Base-by-base conservation (phyloP, 2,329 filamentous ascomycete species). In the Pseudocercospora eumusae region DNA sequence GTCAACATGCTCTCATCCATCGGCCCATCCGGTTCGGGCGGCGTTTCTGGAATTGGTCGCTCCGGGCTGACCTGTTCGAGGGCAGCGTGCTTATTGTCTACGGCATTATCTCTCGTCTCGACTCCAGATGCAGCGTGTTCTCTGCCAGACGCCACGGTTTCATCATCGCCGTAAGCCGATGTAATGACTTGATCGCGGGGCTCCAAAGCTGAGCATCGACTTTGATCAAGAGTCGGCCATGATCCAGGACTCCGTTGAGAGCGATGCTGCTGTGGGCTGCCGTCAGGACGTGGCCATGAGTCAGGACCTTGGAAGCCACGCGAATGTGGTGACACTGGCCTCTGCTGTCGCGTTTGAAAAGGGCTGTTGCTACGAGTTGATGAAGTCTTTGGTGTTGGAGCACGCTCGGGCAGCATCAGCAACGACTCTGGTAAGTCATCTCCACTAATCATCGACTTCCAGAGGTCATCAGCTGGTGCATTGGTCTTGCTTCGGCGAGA, bases 1-100 rank as follows among this genome's bases (percentile, higher is more conserved):
- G 78, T 69, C 11, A 75, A 56, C 67, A 76, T 63, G n/a, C 71
- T 71, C n/a, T 70, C 64, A n/a, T 55, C 62, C 20, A 64, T 56
- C 15, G 31, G 21, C 21, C 52, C 60, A 45, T 60, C 13, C 13
- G 15, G 23, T 3, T 64, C 62, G 18, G 47, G 56, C 6, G 59
- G 52, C 10, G 54, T 60, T 20, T 57, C 47, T 10, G 45, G 42
- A 31, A 61, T 31, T 44, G 27, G 36, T n/a, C 54, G 25, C 13
- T 54, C 50, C 18, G 55, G 49, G 21, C 40, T 18, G 40, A 25
- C 49, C n/a, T 63, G 54, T 40, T 64, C 63, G 4, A 71, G 45
- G 11, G 70, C 68, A 15, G 56, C 52, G 20, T 52, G 57, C 56
- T 69, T 71, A 56, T 73, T 70, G 58, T 73, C 69, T 8, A 58